phyloP scores from a whole-genome alignment of 139 green algal species.

The Limnomonas spitsbergensis region DNA sequence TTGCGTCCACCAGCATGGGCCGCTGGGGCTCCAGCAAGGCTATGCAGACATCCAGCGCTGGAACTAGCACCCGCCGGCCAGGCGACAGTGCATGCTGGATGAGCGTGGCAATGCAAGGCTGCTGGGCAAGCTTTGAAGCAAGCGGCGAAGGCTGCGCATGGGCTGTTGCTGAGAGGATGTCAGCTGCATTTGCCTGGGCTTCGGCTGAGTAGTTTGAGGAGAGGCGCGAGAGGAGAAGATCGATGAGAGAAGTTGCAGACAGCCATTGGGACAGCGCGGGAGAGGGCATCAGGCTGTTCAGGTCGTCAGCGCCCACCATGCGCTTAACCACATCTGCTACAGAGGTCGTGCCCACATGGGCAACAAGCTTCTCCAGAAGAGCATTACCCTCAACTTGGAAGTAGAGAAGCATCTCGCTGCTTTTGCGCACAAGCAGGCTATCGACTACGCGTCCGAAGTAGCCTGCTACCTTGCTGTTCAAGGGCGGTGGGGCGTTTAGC shows the following conservation, averaged over 20 bases:
- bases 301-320: constrained; percentile 83
- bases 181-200: constrained; percentile 72
- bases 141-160: constrained; percentile 70
- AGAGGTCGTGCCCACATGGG: constrained; percentile 76
- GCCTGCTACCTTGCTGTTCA: constrained; percentile 78
- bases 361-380: background rate
- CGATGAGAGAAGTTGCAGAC: constrained; percentile 66
- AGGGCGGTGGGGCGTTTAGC: constrained; percentile 55
- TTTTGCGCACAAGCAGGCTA: constrained; percentile 72
- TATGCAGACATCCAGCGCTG: constrained; percentile 60
- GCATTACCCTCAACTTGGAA: constrained; percentile 37
- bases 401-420: constrained; percentile 68
- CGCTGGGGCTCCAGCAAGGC: constrained; percentile 11
- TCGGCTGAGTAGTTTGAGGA: constrained; percentile 37
- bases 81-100: constrained; percentile 45
- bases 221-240: constrained; percentile 65
- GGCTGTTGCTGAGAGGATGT: constrained; percentile 81
- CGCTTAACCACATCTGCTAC: constrained; percentile 81
- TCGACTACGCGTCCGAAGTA: constrained; percentile 91
- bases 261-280: constrained; percentile 62
- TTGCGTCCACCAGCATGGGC: background rate
- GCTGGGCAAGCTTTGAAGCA: constrained; percentile 53
- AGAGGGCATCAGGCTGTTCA: constrained; percentile 57
- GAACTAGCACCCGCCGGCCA: constrained; percentile 44
- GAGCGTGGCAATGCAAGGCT: constrained; percentile 42